Evolutionary conservation across 371 early-diverging fungal species (phyloP).

Genomic region (Apophysomyces ossiformis): DNA sequence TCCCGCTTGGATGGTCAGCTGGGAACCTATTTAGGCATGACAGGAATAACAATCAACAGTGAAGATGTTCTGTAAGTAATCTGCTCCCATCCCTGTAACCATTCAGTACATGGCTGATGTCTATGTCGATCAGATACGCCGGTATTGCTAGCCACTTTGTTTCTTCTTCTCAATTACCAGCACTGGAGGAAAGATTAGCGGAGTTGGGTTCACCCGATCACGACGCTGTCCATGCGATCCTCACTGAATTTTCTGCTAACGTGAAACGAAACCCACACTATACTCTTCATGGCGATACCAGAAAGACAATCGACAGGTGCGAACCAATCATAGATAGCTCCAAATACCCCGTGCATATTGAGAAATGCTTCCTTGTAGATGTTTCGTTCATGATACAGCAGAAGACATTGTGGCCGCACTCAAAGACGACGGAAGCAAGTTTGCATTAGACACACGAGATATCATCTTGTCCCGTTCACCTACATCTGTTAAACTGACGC

Average conservation of each 20-base stretch:
- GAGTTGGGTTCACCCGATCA: constrained; percentile 74
- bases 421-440: constrained; percentile 63
- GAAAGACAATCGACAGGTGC: constrained; percentile 37
- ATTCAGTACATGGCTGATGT: neutral
- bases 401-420: constrained; percentile 86
- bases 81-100: no score
- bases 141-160: constrained; percentile 93
- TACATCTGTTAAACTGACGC: constrained; percentile 79
- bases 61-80: constrained; percentile 79
- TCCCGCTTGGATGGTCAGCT: constrained; percentile 90
- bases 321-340: neutral
- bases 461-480: constrained; percentile 71
- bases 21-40: constrained; percentile 90
- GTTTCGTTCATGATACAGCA: constrained; percentile 82
- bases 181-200: constrained; percentile 72
- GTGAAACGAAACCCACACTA: neutral
- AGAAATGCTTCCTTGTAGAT: constrained; percentile 31
- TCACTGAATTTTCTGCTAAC: constrained; percentile 81
- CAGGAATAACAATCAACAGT: constrained; percentile 79
- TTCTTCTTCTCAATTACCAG: constrained; percentile 73
- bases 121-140: constrained; percentile 53
- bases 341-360: no score
- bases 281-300: constrained; percentile 12
- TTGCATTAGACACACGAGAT: constrained; percentile 68
- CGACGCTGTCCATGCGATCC: constrained; percentile 75